Base-by-base conservation (phyloP, 2,329 filamentous ascomycete species). In the Colletotrichum neosansevieriae region DNA sequence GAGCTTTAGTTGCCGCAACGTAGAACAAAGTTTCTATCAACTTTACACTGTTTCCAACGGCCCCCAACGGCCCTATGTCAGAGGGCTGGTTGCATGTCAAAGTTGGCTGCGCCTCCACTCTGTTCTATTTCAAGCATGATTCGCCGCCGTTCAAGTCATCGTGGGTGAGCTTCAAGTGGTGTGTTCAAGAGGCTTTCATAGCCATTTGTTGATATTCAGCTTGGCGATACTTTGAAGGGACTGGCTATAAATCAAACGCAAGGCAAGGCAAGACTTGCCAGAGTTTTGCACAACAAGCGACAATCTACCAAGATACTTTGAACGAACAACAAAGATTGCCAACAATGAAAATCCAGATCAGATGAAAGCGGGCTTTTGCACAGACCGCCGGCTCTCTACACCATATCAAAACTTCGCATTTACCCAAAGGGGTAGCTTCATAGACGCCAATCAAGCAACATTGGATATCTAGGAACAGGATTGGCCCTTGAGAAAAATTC, bases 91-190 rank as follows among this genome's bases (percentile, higher is more conserved):
- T 58, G 65, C 60, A 67, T 63, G 53, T 36, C 38, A 54, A 64
- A 47, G n/a, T 36, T 36, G 53, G 49, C 60, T 64, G 59, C 64
- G 51, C 53, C 42, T 24, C 15, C 21, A 47, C 13, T 36, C 10
- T 32, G 38, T 57, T 67, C 64, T 67, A 67, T 67, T 63, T 63
- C 64, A 58, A 47, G 54, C 15, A 45, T 44, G n/a, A 36, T 40
- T 11, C 24, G n/a, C 29, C 24, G 34, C 12, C 17, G 21, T n/a
- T 44, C 21, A 36, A 24, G 24, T 36, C 56, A 58, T 47, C 24
- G 29, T 32, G 19, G 40, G 24, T 58, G 29, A 17, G 19, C 29
- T 21, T 24, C 10, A 54, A 19, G 29, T n/a, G 29, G 13, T 21
- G 34, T 12, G 7, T n/a, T 2, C 1, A 15, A 34, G 29, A 17